Evolutionary conservation across 1,284 basidiomycete species (phyloP).

Genomic region (Trichosporon sp.): DNA sequence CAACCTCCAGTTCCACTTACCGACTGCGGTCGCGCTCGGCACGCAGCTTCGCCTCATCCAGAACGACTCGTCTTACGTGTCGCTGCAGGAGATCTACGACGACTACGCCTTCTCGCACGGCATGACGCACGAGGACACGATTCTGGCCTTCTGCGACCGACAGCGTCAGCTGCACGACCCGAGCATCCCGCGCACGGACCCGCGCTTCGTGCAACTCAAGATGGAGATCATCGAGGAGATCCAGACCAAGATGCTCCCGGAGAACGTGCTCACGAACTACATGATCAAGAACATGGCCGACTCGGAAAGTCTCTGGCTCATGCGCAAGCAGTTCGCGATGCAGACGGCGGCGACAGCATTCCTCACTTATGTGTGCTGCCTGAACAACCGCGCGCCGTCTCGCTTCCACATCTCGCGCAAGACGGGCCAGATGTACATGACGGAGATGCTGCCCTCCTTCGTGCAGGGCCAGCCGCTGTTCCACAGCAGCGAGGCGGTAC

Average conservation of each 20-base stretch:
- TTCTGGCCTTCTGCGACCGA: conserved; percentile 80
- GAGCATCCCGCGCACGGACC: conserved; percentile 43
- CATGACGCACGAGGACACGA: conserved; percentile 84
- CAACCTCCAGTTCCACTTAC: conserved; percentile 88
- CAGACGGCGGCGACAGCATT: conserved; percentile 88
- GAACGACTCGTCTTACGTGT: conserved; percentile 87
- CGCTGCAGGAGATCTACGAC: conserved; percentile 92
- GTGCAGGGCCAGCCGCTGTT: conserved; percentile 66
- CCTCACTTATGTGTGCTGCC: conserved; percentile 85
- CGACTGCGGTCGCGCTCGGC: conserved; percentile 81
- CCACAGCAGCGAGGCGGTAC: conserved; percentile 79
- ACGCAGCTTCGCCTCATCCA: conserved; percentile 84
- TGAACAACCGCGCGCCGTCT: conserved; percentile 79
- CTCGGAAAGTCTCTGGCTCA: conserved; percentile 88
- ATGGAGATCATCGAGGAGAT: conserved; percentile 93
- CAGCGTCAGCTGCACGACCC: conserved; percentile 66
- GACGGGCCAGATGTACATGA: conserved; percentile 89
- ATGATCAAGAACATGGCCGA: conserved; percentile 83
- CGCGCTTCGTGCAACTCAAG: conserved; percentile 56
- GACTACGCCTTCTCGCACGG: conserved; percentile 77
- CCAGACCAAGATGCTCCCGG: conserved; percentile 83
- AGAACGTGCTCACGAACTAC: conserved; percentile 83
- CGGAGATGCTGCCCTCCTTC: conserved; percentile 76
- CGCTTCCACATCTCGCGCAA: conserved; percentile 86
- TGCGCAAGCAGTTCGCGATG: conserved; percentile 94